Conservation (phyloP, 1,284 basidiomycete species). For the Coriolopsis trogii region DNA sequence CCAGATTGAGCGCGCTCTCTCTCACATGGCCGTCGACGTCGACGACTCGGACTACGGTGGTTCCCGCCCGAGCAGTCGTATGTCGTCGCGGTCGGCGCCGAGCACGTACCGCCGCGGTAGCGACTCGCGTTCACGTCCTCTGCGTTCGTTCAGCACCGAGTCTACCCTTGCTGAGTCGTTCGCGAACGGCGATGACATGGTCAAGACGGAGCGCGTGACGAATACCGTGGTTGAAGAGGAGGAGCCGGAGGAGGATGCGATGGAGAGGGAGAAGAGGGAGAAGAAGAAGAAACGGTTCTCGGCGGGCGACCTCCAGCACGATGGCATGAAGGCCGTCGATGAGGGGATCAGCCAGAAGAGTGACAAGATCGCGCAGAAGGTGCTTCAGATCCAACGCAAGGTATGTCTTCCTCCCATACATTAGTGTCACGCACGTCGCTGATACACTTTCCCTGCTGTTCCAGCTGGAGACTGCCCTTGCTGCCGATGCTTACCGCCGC, state of each 20-base stretch:
- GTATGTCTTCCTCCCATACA: conserved; percentile 41
- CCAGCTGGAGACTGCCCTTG: conserved; percentile 73
- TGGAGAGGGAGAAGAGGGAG: conserved; percentile 40
- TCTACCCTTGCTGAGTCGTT: conserved; percentile 73
- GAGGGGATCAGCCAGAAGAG: conserved; percentile 82
- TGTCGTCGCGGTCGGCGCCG: conserved; percentile 44
- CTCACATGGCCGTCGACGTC: conserved; percentile 75
- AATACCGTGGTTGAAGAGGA: conserved; percentile 51
- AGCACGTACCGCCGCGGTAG: conserved; percentile 57
- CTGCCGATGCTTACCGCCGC: conserved; percentile 54
- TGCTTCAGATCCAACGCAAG: conserved; percentile 83
- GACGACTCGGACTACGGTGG: conserved; percentile 73
- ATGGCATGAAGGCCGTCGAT: conserved; percentile 81
- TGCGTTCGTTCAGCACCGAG: conserved; percentile 74
- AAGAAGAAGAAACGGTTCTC: conserved; percentile 76
- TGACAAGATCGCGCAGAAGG: conserved; percentile 82
- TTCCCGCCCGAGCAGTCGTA: conserved; percentile 48
- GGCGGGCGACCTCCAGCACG: conserved; percentile 63
- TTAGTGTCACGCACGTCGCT: conserved; percentile 1
- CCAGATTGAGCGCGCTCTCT: conserved; percentile 82
- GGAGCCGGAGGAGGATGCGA: conserved; percentile 37
- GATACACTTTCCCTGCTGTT: conserved; percentile 7
- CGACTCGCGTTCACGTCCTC: conserved; percentile 44
- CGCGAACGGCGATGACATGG: conserved; percentile 31
- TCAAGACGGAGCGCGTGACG: conserved; percentile 46